Evolutionary conservation across 129 eudicot genomes (phyloP), one percentile per base, ranked within the genome.

Genomic region (Helianthus tuberosus): DNA sequence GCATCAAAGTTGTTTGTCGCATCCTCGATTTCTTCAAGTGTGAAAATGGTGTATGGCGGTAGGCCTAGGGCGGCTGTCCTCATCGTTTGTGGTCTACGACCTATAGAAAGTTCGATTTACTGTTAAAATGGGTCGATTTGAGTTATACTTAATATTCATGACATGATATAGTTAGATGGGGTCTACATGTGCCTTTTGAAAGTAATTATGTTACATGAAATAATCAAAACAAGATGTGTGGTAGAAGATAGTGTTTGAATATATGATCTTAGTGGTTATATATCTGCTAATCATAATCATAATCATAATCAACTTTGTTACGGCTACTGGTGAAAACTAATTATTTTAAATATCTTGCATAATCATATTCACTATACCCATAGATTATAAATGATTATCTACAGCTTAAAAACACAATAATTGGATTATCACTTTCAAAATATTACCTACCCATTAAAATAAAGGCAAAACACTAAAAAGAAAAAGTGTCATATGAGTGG

Each of bases 1-100:
- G 86, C 76, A 61, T 93, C 98, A 58, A 94, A 94, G 75, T 84
- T 86, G 77, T 86, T 82, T 51, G 99, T 94, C 20, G 97, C 99
- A 5, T 94, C 99, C 67, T 94, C 97, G 61, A 94, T 84, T 78
- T 94, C 99, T 71, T 91, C 97, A 5, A 91, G 71, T 35, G 96
- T 85, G 85, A 86, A 94, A 32, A 81, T 77, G 20, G 87, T 91
- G 69, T 90, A 94, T 39, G 97, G 88, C 52, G 96, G 94, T 25
- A 91, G 88, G 12, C 97, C 94, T n/a, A 88, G 74, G 0, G 93
- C 82, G 39, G 91, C 87, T 53, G 86, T 72, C 79, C 93, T 85
- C 92, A 85, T 83, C 13, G 93, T 79, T 79, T 81, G 84, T 6
- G 96, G 85, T 62, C 86, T 85, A 79, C 83, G 92, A 50, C 87